Evolutionary conservation across 148 eudicot genomes (phyloP), one percentile per base, ranked within the genome.

Genomic region (Polygonum aviculare): DNA sequence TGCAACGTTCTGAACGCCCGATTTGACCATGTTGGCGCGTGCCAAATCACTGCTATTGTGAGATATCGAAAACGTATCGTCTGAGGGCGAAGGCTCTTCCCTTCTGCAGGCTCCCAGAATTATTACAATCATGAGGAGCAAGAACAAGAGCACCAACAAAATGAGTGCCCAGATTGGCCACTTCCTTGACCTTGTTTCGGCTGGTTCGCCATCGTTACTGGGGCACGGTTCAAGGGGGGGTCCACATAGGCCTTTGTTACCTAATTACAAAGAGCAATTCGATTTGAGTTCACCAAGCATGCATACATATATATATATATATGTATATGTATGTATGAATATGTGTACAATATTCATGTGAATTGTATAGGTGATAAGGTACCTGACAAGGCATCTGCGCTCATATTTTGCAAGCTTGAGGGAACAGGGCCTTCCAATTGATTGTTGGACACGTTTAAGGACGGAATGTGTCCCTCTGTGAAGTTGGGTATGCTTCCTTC

Each of bases 401-500:
- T 74, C 71, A 84, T 16, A 18, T 77, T 76, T 51, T 22, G 12
- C 50, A 72, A 72, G 75, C 7, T 44, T 4, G 4, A 21, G n/a
- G 75, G 75, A 26, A 72, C 10, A 2, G 75, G 75, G 19, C 75
- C 75, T 72, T 72, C 75, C 52, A 72, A 48, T 48, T 72, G 75
- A 72, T 72, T 72, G 54, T 72, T 12, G 54, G 75, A 41, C 5
- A 72, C 51, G 21, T 72, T 72, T 26, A 72, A 1, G 7, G 35
- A 19, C 2, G 41, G 40, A 15, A 72, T n/a, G n/a, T 21, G 51
- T 48, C 21, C 75, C 75, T 74, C 83, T 60, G 50, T 62, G 52
- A 89, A 84, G 15, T 81, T 45, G 0, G 96, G 98, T 55, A 93
- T 81, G 38, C 16, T 50, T 5, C 98, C 98, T 50, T 78, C 59